These are phyloP conservation scores for Stevia rebaudiana DNA, from an alignment of 140 eudicot genomes.

Conservation along the genomic window DNA sequence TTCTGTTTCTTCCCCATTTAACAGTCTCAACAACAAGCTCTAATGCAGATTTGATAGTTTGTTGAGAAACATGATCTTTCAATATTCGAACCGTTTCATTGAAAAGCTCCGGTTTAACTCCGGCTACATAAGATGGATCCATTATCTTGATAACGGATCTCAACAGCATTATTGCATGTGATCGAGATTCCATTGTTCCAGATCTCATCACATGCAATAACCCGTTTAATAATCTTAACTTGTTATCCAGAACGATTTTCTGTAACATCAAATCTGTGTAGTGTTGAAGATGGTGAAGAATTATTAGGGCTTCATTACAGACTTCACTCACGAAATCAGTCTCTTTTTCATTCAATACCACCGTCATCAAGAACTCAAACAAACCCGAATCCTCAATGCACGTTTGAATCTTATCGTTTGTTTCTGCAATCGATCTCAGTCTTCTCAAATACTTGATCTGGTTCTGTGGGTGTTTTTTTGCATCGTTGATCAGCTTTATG, in stretches of 20 bases:
- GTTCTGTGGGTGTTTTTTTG: conserved; percentile 22
- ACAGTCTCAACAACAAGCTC: conserved; percentile 25
- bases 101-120: conserved; percentile 1
- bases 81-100: not conserved
- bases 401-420: conserved; percentile 2
- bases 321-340: conserved; percentile 1
- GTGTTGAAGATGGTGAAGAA: conserved; percentile 25
- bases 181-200: conserved; percentile 24
- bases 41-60: conserved; percentile 28
- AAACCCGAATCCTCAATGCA: conserved; percentile 24
- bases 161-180: conserved; percentile 22
- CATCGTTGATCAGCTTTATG: conserved; percentile 34
- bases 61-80: conserved; percentile 12
- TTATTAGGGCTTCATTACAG: conserved; percentile 24
- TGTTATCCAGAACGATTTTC: not conserved
- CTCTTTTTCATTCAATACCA: conserved; percentile 4
- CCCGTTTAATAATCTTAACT: conserved; percentile 10
- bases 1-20: conserved; percentile 36
- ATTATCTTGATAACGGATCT: conserved; percentile 14
- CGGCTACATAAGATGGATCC: conserved; percentile 14
- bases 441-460: conserved; percentile 29
- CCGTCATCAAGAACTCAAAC: conserved; percentile 23
- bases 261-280: conserved; percentile 5
- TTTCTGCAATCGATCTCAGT: conserved; percentile 26
- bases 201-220: conserved; percentile 20